Conservation (phyloP, 108 stramenopile genomes). For the Skeletonema costatum region DNA sequence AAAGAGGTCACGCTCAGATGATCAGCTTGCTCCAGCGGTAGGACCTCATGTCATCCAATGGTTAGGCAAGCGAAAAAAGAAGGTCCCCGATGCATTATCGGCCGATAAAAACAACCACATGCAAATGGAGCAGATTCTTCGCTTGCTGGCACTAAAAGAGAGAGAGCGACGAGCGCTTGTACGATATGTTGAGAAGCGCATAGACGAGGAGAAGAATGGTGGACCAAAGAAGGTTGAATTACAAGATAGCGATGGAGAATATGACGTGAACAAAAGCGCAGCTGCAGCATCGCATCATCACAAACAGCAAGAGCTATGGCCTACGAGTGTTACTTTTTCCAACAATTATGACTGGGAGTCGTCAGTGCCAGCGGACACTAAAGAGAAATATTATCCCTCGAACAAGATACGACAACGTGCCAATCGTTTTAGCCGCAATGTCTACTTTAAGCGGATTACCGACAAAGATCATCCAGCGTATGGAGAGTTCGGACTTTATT, state of each 20-base stretch:
- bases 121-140: constrained; percentile 19
- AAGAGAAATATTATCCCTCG: not conserved
- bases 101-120: not conserved
- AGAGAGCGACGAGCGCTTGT: constrained; percentile 39
- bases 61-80: constrained; percentile 22
- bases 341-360: constrained; percentile 40
- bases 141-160: constrained; percentile 28
- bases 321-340: constrained; percentile 26
- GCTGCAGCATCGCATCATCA: not conserved
- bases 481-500: constrained; percentile 36
- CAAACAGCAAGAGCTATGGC: constrained; percentile 12
- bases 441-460: constrained; percentile 31
- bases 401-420: not conserved
- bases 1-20: not conserved
- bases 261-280: not conserved
- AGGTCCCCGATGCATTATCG: constrained; percentile 2
- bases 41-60: constrained; percentile 9
- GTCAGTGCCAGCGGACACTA: not conserved
- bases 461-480: constrained; percentile 38
- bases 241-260: constrained; percentile 23
- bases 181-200: constrained; percentile 20
- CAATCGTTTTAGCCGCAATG: constrained; percentile 9
- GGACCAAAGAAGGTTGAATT: constrained; percentile 4
- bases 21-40: not conserved
- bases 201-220: constrained; percentile 9